Base-by-base conservation (phyloP, 768 basidiomycete genomes). In the Tricholoma furcatifolium region DNA sequence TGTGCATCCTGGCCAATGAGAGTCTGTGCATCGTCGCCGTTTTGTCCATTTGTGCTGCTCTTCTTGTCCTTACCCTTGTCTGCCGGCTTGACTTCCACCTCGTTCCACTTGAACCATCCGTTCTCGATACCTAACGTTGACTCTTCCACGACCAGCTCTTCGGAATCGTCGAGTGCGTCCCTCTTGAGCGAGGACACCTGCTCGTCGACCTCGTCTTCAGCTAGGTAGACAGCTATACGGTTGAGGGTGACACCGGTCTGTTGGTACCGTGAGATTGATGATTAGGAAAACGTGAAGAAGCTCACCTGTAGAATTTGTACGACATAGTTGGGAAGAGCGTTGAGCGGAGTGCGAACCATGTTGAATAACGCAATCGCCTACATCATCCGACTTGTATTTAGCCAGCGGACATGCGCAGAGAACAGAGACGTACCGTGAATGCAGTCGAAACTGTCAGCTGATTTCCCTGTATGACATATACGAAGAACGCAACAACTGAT, bases 321-420 rank as follows among this genome's bases (percentile, higher is more conserved):
- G 42, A 89, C 81, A 77, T 83, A 93, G 6, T 81, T 73, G 0
- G 93, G 93, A 43, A 96, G 84, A 27, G 89, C 78, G 60, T 90
- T 90, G 42, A 94, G 71, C 0, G 93, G 92, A 18, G 74, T 65
- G 31, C 87, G 79, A 61, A 97, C 77, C 93, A 97, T 93, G 42
- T 77, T 76, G 68, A 96, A 96, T 38, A 96, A 67, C 0, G 91
- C 81, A 32, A 97, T 88, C 0, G 92, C 76, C 81, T 87, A 43
- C 2, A 17, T 50, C 34, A 1, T 3, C n/a, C 43, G 20, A 34
- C 54, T 30, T 34, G 30, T 17, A 24, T 45, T 31, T 15, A 30
- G 32, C 15, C n/a, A 15, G 51, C 12, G 15, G 9, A 6, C n/a
- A 47, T 23, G 6, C 31, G 15, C 34, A 12, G n/a, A 40, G 18